A percentile compares a stretch with the other conserved stretches of the same genome.
phyloP scores from a whole-genome alignment of 768 basidiomycete species.

The Russula foetens region DNA sequence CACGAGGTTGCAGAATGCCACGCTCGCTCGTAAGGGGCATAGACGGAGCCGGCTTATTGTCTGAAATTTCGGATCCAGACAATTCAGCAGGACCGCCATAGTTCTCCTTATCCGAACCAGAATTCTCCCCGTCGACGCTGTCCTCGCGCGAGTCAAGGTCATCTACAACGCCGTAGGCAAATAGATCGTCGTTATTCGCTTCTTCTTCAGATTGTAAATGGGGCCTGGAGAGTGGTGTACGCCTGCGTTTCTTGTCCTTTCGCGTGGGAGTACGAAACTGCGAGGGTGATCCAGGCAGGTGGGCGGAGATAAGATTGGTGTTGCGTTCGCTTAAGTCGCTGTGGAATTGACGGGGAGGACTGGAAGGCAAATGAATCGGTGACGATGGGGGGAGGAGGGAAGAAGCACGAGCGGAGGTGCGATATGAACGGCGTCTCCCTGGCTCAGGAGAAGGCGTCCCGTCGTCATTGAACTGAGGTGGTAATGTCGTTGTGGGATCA shows the following conservation, averaged over 20 bases:
- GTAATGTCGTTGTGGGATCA: conserved; percentile 5
- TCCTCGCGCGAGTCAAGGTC: conserved; percentile 12
- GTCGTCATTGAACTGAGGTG: conserved; percentile 5
- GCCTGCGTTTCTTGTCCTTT: conserved; percentile 8
- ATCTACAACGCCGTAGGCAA: conserved; percentile 15
- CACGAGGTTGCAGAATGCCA: conserved; percentile 20
- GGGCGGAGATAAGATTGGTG: not conserved
- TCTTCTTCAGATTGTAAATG: conserved; percentile 4
- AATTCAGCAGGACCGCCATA: not conserved
- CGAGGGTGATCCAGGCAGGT: conserved; percentile 1
- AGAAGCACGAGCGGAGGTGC: not conserved
- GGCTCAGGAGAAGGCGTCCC: conserved; percentile 15
- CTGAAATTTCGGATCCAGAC: conserved; percentile 3
- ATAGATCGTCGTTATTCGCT: conserved; percentile 14
- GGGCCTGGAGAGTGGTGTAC: conserved; percentile 3
- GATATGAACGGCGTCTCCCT: conserved; percentile 1
- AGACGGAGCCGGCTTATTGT: not conserved
- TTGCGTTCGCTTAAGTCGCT: not conserved
- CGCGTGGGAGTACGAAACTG: conserved; percentile 17
- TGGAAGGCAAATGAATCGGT: conserved; percentile 10
- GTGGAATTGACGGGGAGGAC: not conserved
- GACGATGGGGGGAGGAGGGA: conserved; percentile 10
- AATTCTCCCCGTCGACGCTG: conserved; percentile 16
- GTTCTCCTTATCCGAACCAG: conserved; percentile 21
- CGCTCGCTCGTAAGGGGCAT: conserved; percentile 9